These are phyloP conservation scores for Epichloe scottii DNA, from an alignment of 2,329 filamentous ascomycete species.

Conservation along the genomic window DNA sequence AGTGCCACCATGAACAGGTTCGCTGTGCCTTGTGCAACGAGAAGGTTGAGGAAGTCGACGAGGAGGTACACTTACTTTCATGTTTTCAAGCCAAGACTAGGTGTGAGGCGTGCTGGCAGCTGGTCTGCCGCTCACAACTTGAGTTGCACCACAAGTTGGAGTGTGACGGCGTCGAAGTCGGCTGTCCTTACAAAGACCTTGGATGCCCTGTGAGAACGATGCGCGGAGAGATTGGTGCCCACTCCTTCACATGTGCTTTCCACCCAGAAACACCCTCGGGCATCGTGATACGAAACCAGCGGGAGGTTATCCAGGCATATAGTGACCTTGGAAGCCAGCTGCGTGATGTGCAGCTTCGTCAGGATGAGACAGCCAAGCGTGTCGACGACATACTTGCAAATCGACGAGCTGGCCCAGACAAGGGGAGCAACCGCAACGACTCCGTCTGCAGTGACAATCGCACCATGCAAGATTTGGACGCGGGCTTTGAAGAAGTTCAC, in stretches of 20 bases:
- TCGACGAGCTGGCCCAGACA: slow-evolving; percentile 15
- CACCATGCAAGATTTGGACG: slow-evolving; percentile 30
- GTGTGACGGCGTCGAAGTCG: slow-evolving; percentile 38
- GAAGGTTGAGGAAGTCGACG: slow-evolving; percentile 32
- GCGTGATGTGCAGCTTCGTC: slow-evolving; percentile 21
- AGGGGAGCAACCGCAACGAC: slow-evolving; percentile 8
- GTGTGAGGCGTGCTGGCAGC: slow-evolving; percentile 36
- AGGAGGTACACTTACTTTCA: slow-evolving; percentile 21
- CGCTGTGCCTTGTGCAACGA: slow-evolving; percentile 43
- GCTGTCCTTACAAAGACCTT: slow-evolving; percentile 30
- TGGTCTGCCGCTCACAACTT: slow-evolving; percentile 32
- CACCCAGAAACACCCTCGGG: slow-evolving; percentile 36
- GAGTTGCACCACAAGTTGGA: slow-evolving; percentile 32
- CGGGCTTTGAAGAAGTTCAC: slow-evolving; percentile 41
- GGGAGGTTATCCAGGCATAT: slow-evolving; percentile 33
- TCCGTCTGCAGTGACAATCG: slow-evolving; percentile 38
- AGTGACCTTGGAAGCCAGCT: slow-evolving; percentile 23
- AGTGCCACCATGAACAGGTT: slow-evolving; percentile 41
- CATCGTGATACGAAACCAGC: slow-evolving; percentile 36
- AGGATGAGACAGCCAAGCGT: slow-evolving; percentile 21
- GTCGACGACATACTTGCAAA: slow-evolving; percentile 25
- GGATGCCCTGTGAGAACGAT: slow-evolving; percentile 23
- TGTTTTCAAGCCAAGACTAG: slow-evolving; percentile 35
- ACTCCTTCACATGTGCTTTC: slow-evolving; percentile 37
- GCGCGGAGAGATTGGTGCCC: slow-evolving; percentile 28